These are phyloP conservation scores for Globisporangium heterothallicum DNA, from an alignment of 352 stramenopile genomes.

Conservation along the genomic window DNA sequence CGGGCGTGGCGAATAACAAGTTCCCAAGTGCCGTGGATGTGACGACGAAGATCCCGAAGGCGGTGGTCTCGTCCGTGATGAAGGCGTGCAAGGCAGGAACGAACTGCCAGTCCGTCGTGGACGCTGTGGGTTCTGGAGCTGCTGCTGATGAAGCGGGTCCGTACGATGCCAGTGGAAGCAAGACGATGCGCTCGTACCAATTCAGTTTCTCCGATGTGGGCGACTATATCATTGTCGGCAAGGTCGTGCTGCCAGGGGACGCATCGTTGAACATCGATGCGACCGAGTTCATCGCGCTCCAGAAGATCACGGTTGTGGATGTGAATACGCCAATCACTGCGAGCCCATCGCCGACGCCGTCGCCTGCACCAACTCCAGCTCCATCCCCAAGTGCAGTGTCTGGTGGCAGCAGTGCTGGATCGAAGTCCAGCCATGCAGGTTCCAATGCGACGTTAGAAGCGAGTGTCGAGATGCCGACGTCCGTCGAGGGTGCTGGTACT, in stretches of 20 bases:
- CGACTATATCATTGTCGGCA: constrained; percentile 62
- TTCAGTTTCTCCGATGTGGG: constrained; percentile 46
- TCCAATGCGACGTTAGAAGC: constrained; percentile 1
- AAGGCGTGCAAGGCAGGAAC: constrained; percentile 58
- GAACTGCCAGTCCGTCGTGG: constrained; percentile 53
- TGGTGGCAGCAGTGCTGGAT: not conserved
- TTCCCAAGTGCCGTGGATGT: constrained; percentile 65
- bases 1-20: constrained; percentile 33
- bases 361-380: constrained; percentile 8
- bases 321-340: constrained; percentile 30
- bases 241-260: constrained; percentile 47
- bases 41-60: constrained; percentile 22
- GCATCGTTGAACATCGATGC: constrained; percentile 35
- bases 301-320: constrained; percentile 61
- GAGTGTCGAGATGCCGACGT: not conserved
- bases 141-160: constrained; percentile 27
- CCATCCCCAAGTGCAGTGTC: constrained; percentile 9
- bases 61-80: constrained; percentile 37
- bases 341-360: constrained; percentile 9
- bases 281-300: constrained; percentile 62
- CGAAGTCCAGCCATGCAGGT: not conserved
- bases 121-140: constrained; percentile 26
- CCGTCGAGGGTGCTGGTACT: not conserved
- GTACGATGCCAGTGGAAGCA: constrained; percentile 39
- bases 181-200: constrained; percentile 37